phyloP scores from a whole-genome alignment of 169 alveolate genomes.

The Plasmodium blacklocki region DNA sequence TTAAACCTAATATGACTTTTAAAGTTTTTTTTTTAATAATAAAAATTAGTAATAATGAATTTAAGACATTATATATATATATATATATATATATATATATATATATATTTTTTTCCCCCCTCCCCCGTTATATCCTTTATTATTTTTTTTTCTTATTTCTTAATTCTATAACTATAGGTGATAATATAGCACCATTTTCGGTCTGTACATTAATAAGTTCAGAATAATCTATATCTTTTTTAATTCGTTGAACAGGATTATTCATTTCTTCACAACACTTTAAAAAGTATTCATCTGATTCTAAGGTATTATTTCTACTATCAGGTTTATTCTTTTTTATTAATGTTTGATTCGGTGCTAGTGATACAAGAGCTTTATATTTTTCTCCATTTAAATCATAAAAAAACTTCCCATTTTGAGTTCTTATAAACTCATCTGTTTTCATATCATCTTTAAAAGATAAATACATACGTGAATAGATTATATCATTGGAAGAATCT shows the following conservation, averaged over 20 bases:
- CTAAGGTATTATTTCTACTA: slow-evolving; percentile 64
- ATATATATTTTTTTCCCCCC: background rate
- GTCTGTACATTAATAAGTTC: slow-evolving; percentile 62
- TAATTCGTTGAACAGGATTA: slow-evolving; percentile 24
- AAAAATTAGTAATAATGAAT: too few relatives aligned
- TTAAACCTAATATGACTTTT: too few relatives aligned
- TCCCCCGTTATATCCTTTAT: background rate
- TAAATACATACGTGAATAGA: slow-evolving; percentile 69
- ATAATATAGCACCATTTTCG: slow-evolving; percentile 51
- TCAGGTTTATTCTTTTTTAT: slow-evolving; percentile 57
- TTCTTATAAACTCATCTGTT: slow-evolving; percentile 67
- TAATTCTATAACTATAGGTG: slow-evolving; percentile 32
- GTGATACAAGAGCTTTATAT: slow-evolving; percentile 59
- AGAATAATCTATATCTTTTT: slow-evolving; percentile 45
- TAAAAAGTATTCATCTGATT: slow-evolving; percentile 71
- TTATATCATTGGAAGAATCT: slow-evolving; percentile 43
- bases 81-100: background rate
- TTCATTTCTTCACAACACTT: slow-evolving; percentile 74
- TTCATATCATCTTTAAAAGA: slow-evolving; percentile 76
- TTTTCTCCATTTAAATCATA: slow-evolving; percentile 59
- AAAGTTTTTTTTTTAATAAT: too few relatives aligned
- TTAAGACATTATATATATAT: background rate
- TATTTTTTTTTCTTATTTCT: slow-evolving; percentile 35
- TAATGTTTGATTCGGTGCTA: slow-evolving; percentile 69
- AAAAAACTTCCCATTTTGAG: slow-evolving; percentile 70